Conservation (phyloP, 2,329 filamentous ascomycete species). For the Nemania sp. region DNA sequence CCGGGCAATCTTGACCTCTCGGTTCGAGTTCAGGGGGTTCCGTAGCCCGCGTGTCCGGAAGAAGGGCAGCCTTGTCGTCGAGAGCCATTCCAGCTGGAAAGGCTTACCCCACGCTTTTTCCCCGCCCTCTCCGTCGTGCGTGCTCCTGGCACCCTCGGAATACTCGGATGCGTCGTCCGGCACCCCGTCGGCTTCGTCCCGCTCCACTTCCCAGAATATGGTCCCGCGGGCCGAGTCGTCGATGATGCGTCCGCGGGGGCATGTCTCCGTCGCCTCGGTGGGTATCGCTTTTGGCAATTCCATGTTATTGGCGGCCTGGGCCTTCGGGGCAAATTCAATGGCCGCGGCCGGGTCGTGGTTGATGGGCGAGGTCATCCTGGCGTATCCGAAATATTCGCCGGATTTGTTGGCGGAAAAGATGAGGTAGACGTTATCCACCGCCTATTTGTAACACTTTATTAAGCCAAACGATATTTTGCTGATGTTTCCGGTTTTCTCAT, state of each 20-base stretch:
- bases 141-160: slow-evolving; percentile 39
- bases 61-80: slow-evolving; percentile 81
- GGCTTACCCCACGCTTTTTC: slow-evolving; percentile 84
- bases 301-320: slow-evolving; percentile 60
- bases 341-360: slow-evolving; percentile 73
- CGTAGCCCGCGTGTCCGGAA: slow-evolving; percentile 84
- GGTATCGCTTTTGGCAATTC: slow-evolving; percentile 80
- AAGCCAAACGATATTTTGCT: slow-evolving; percentile 5
- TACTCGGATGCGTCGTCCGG: slow-evolving; percentile 41
- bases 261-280: slow-evolving; percentile 76
- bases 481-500: background rate
- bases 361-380: slow-evolving; percentile 85
- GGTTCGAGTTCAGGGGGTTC: slow-evolving; percentile 93
- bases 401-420: slow-evolving; percentile 98
- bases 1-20: slow-evolving; percentile 93
- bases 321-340: slow-evolving; percentile 70
- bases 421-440: slow-evolving; percentile 81
- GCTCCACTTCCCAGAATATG: slow-evolving; percentile 92
- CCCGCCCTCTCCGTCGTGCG: slow-evolving; percentile 47
- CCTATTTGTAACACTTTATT: slow-evolving; percentile 51
- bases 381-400: slow-evolving; percentile 95
- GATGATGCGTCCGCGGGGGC: slow-evolving; percentile 84
- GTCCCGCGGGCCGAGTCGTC: slow-evolving; percentile 93
- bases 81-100: slow-evolving; percentile 89
- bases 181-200: slow-evolving; percentile 53